Evolutionary conservation across 208 protist genomes (phyloP), one percentile per base, ranked within the genome.

Genomic region (Jaenimonas drosophilae): DNA sequence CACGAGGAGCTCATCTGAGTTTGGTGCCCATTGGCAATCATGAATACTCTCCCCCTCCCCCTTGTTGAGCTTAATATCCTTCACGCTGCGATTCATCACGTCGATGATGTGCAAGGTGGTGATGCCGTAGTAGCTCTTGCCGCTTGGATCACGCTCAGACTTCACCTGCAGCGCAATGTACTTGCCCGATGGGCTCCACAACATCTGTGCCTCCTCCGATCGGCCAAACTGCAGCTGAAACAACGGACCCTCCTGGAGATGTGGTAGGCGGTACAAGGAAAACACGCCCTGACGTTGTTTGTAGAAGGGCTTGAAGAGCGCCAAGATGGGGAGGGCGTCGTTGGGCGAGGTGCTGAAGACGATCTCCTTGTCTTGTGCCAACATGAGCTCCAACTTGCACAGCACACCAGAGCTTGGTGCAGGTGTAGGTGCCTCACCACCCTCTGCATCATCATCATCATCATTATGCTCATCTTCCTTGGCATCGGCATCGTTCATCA

Each of bases 121-220:
- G 17, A 68, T 86, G 46, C 86, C 89, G 64, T 96, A 96, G 65
- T 96, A 96, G 55, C 80, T 94, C 57, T 84, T 83, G 2, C 80
- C 75, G 45, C 70, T 88, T 16, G 64, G 61, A 50, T 94, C 84
- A 39, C 76, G 70, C 55, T 94, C 78, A n/a, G 67, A 73, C 53
- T 85, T 76, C 1, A 88, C 70, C 36, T 82, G 64, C 11, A 88
- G 55, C 29, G 73, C 78, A 14, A 92, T 48, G 44, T 76, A 60
- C 38, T 78, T 63, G 19, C 83, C 83, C 0, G 70, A 76, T 3
- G 44, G 45, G 54, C 76, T 87, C 79, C 83, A 92, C 1, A 59
- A 26, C n/a, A 88, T 14, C 20, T 50, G 59, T 7, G 72, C 78
- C 6, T 64, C 64, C 62, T 92, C 83, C 19, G 83, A 65, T 14